Evolutionary conservation across 805 yeast species (phyloP).

Genomic region (Maudiozyma turicensis): DNA sequence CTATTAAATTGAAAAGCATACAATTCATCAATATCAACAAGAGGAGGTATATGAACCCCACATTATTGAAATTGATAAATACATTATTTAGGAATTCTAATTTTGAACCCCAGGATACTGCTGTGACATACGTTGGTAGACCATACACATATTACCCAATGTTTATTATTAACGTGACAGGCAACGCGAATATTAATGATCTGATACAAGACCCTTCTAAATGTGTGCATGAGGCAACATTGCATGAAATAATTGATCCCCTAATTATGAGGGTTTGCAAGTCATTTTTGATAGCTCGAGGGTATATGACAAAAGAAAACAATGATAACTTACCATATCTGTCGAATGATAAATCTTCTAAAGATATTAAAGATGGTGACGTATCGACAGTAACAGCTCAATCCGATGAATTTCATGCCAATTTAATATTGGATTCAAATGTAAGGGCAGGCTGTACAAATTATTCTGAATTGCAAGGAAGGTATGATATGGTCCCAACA

Average conservation of each 20-base stretch:
- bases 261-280: conserved; percentile 27
- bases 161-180: conserved; percentile 28
- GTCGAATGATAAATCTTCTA: not conserved
- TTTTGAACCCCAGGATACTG: not conserved
- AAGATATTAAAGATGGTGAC: not conserved
- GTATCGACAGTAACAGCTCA: too few species aligned
- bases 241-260: conserved; percentile 22
- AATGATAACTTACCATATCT: not conserved
- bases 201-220: conserved; percentile 35
- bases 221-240: conserved; percentile 19
- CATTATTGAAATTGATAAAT: conserved; percentile 11
- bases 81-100: conserved; percentile 15
- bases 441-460: not conserved
- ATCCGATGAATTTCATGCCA: not conserved
- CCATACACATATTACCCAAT: conserved; percentile 33
- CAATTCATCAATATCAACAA: conserved; percentile 42
- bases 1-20: conserved; percentile 29
- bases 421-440: not conserved
- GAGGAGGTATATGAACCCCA: conserved; percentile 22
- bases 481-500: not conserved
- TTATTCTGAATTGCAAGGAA: not conserved
- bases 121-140: conserved; percentile 23
- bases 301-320: conserved; percentile 5
- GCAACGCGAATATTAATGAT: conserved; percentile 29
- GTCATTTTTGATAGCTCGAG: conserved; percentile 21